A percentile compares a stretch with the other conserved stretches of the same genome.
Conservation (phyloP, 441 rosid species). For the Mallotus japonicus region DNA sequence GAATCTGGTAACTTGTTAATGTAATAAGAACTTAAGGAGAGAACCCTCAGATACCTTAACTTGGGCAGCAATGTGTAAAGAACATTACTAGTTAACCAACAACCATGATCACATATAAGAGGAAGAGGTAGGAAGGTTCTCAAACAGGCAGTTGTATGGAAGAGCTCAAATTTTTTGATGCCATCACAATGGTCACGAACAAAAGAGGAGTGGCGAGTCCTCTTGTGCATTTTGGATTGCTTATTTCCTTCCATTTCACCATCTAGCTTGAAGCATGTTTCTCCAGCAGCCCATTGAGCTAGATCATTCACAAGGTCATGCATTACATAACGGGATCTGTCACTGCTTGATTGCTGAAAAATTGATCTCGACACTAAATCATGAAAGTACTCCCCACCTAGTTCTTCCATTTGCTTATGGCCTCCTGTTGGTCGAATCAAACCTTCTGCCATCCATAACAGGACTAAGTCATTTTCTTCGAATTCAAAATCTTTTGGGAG, state of each 20-base stretch:
- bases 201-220: conserved; percentile 11
- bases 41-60: neutral
- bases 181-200: neutral
- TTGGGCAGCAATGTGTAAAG: neutral
- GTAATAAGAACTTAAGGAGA: conserved; percentile 7
- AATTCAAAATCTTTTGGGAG: conserved; percentile 17
- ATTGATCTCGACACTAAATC: conserved; percentile 26
- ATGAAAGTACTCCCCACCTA: conserved; percentile 27
- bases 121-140: conserved; percentile 9
- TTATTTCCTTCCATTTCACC: neutral
- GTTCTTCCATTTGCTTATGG: conserved; percentile 17
- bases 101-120: neutral
- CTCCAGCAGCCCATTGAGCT: conserved; percentile 22
- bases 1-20: neutral
- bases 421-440: conserved; percentile 16
- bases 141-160: neutral
- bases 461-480: neutral
- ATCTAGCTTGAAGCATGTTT: conserved; percentile 14
- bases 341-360: conserved; percentile 15
- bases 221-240: neutral
- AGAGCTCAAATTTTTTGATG: conserved; percentile 4
- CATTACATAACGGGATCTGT: conserved; percentile 16
- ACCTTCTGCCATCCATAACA: conserved; percentile 21
- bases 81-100: neutral
- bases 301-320: conserved; percentile 33